Conservation (phyloP, 257 asterid genomes). For the Rauvolfia tetraphylla region DNA sequence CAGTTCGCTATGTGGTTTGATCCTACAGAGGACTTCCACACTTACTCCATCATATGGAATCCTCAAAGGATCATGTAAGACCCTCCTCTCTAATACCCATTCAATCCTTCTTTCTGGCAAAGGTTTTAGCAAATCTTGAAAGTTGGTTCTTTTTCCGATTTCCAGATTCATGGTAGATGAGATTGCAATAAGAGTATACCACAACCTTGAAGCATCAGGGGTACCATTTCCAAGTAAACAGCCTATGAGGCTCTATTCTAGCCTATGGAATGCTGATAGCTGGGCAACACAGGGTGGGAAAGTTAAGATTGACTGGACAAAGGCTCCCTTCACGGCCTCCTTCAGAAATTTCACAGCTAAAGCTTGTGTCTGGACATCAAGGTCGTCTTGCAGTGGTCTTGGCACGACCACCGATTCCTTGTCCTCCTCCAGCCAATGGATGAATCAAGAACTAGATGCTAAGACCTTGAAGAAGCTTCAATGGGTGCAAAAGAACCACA, state of each 20-base stretch:
- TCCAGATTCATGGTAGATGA: conserved; percentile 34
- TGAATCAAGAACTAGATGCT: conserved; percentile 14
- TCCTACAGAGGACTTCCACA: conserved; percentile 31
- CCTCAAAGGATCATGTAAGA: conserved; percentile 27
- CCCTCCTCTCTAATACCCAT: neutral
- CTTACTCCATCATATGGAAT: conserved; percentile 34
- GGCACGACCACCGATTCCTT: neutral
- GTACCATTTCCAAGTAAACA: conserved; percentile 27
- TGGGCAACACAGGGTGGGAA: conserved; percentile 35
- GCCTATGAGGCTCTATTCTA: conserved; percentile 30
- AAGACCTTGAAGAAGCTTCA: conserved; percentile 14
- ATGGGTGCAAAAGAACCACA: conserved; percentile 39
- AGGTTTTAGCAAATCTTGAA: neutral
- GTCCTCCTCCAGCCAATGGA: conserved; percentile 5
- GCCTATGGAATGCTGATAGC: conserved; percentile 35
- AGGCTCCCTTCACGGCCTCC: conserved; percentile 33
- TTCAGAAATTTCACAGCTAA: conserved; percentile 15
- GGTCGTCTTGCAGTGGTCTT: neutral
- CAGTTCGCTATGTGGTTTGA: conserved; percentile 40
- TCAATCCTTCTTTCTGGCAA: neutral
- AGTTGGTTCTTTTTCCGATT: neutral
- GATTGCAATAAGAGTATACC: conserved; percentile 30
- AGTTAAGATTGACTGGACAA: conserved; percentile 29
- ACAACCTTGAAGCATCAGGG: conserved; percentile 20
- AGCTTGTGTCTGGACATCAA: conserved; percentile 20